Base-by-base conservation (phyloP, 202 grass and related monocot species). In the Elaeis oleifera region DNA sequence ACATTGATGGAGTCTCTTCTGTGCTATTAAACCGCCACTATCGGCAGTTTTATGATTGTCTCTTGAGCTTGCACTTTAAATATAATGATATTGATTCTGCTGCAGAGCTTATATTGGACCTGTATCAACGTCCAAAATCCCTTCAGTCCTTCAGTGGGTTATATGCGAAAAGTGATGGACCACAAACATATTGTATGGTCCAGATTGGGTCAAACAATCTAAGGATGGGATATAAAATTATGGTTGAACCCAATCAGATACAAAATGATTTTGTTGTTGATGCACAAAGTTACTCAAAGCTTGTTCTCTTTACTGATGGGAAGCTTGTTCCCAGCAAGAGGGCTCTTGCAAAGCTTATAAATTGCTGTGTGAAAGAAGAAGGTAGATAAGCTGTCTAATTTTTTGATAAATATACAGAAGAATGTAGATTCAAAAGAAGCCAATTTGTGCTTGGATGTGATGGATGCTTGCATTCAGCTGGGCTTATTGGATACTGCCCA, bases 41-140 rank as follows among this genome's bases (percentile, higher is more conserved):
- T 76, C 70, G 54, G 18, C 64, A 83, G 74, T 89, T 97, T 66
- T 91, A 84, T 71, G 87, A 86, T 63, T 71, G 61, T 73, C 74
- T 97, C 54, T 72, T 91, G 72, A 89, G 72, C 61, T 49, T 97
- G 63, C 77, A 91, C 54, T 91, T 91, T 74, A 91, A 78, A 72
- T 83, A 83, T 75, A 72, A 84, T 77, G 92, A 91, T 55, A 68
- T 91, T 22, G 79, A 96, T 79, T 67, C 81, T 59, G 84, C 84
- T 71, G 71, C 71, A 61, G 67, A 81, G 31, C 59, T 96, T 71
- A 54, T 96, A 60, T 72, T 83, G 3, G 69, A 86, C 67, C 65
- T 91, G 56, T 64, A 79, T 86, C 81, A 56, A 61, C 74, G 24
- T 64, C 71, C 4, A n/a, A 83, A 85, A 11, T 39, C 75, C 56